These are phyloP conservation scores for Annulohypoxylon bovei DNA, from an alignment of 495 filamentous ascomycete species.

Conservation along the genomic window DNA sequence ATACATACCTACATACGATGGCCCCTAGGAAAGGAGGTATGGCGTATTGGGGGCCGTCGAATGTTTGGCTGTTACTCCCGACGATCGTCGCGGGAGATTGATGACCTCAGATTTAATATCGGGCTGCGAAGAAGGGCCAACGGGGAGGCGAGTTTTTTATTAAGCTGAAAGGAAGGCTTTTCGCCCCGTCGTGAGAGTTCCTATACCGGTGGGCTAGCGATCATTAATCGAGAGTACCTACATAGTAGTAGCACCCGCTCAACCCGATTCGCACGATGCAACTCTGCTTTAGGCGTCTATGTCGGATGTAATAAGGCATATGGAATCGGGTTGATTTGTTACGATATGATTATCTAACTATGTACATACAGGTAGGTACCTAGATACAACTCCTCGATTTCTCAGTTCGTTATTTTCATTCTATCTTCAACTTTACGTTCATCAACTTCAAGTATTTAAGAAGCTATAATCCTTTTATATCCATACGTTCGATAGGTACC, in stretches of 20 bases:
- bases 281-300: conserved; percentile 3
- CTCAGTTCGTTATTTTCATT: no score
- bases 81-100: conserved; percentile 3
- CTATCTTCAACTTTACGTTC: no score
- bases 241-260: conserved; percentile 6
- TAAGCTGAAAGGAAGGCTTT: conserved; percentile 22
- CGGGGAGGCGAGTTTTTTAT: neutral
- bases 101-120: conserved; percentile 9
- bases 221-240: neutral
- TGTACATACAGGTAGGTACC: neutral
- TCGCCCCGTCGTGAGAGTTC: neutral
- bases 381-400: no score
- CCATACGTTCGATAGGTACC: no score
- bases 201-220: neutral
- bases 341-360: no score
- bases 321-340: neutral
- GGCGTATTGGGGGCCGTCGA: neutral
- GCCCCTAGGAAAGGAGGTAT: neutral
- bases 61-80: neutral
- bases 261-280: conserved; percentile 19
- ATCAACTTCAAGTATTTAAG: no score
- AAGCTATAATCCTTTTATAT: no score
- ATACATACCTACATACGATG: neutral
- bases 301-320: neutral
- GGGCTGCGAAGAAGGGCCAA: conserved; percentile 5